Base-by-base conservation (phyloP, 345 rosid genomes). In the Eucalyptus sp. region DNA sequence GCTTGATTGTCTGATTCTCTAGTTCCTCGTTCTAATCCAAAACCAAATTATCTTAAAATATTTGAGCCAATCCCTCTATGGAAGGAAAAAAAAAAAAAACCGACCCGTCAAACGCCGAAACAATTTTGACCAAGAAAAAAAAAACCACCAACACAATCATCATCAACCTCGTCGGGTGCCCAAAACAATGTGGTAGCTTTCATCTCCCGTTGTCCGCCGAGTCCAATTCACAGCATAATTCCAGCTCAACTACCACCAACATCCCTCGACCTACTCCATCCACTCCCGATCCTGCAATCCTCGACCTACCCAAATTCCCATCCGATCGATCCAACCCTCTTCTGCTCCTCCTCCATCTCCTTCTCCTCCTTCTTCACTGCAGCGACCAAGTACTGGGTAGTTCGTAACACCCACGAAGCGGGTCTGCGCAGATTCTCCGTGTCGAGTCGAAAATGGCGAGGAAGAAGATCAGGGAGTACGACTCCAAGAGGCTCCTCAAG, bases 401-500 rank as follows among this genome's bases (percentile, higher is more conserved):
- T 20, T 12, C 27, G 15, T 12, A 41, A 20, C 76, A 1, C 84
- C 84, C 84, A 12, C 84, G 48, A 41, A 22, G 46, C 29, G 84
- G 48, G 24, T 11, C 48, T 22, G 48, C 13, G 64, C 54, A 25
- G 88, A 2, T 29, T 50, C 68, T 17, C 50, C 6, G 27, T 56
- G 29, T 56, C 13, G 13, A 6, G 5, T 71, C 66, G 56, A 79
- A 51, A 20, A 90, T 90, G 91, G 91, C 91, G 48, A 80, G 91
- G 85, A 90, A 90, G 91, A 90, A 90, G 91, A 90, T 90, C 50
- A 88, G 91, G 88, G 91, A 90, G 91, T 90, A 90, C 87, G 91
- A 90, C 88, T 88, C 91, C 87, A 90, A 90, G 91, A 27, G 90
- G 68, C 87, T 90, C 24, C 89, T 90, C 87, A 90, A 90, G 87